Evolutionary conservation across 352 stramenopile species (phyloP).

Genomic region (Globisporangium cederbergense): DNA sequence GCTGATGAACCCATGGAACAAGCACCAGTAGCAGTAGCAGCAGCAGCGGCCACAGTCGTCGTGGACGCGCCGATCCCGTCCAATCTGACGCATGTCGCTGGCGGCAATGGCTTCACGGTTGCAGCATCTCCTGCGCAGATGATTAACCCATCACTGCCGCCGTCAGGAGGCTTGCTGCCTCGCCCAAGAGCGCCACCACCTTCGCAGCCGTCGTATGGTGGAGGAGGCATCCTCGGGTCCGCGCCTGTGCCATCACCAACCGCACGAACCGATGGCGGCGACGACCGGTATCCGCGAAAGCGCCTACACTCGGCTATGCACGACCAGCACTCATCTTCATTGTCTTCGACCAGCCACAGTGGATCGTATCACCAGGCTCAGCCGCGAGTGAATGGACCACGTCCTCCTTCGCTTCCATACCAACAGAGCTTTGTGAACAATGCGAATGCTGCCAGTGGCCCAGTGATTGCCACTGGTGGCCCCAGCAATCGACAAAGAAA

Average conservation of each 20-base stretch:
- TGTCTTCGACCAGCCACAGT: background rate
- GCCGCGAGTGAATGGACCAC: constrained; percentile 5
- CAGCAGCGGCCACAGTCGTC: too few species aligned
- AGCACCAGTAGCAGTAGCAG: constrained; percentile 9
- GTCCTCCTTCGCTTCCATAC: constrained; percentile 2
- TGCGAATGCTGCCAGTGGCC: background rate
- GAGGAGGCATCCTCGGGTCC: constrained; percentile 5
- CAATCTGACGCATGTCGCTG: background rate
- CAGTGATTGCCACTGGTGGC: background rate
- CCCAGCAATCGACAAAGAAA: constrained; percentile 7
- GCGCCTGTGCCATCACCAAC: constrained; percentile 2
- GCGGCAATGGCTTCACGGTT: background rate
- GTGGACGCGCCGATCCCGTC: constrained; percentile 12
- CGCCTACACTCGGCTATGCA: constrained; percentile 30
- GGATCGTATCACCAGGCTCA: background rate
- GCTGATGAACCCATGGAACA: constrained; percentile 9
- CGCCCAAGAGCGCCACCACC: background rate
- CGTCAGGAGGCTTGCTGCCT: background rate
- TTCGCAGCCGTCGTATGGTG: constrained; percentile 10
- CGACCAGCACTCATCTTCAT: constrained; percentile 3
- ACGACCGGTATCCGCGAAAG: constrained; percentile 21
- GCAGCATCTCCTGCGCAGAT: background rate
- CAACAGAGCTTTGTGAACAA: constrained; percentile 13
- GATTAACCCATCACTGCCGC: background rate
- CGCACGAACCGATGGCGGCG: background rate